Conservation (phyloP, 2,329 filamentous ascomycete species). For the Geosmithia flava region DNA sequence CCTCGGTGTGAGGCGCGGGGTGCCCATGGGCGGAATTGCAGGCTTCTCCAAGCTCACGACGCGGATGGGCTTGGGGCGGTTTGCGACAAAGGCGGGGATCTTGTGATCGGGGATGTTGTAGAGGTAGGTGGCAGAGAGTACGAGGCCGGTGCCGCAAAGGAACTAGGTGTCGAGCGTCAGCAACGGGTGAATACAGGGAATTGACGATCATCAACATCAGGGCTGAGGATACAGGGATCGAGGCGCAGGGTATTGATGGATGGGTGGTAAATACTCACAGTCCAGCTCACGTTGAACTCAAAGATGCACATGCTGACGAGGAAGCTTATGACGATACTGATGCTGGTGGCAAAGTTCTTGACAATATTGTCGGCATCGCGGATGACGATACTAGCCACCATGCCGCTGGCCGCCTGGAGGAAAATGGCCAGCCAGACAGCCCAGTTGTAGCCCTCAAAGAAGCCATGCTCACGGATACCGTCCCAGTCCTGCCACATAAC, state of each 20-base stretch:
- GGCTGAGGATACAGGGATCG: no score
- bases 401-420: constrained; percentile 72
- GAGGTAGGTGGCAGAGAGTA: constrained; percentile 72
- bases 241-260: background rate
- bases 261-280: constrained; percentile 41
- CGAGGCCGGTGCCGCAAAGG: constrained; percentile 63
- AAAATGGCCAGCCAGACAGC: constrained; percentile 78
- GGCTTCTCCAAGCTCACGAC: constrained; percentile 71
- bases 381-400: constrained; percentile 46
- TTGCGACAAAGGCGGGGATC: constrained; percentile 14
- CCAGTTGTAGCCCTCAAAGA: constrained; percentile 91
- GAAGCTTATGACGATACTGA: constrained; percentile 82
- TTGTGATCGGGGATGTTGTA: constrained; percentile 58
- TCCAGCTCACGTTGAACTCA: constrained; percentile 58
- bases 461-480: constrained; percentile 71
- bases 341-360: constrained; percentile 87
- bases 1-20: constrained; percentile 11
- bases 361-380: constrained; percentile 55
- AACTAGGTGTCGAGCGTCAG: constrained; percentile 42
- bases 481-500: constrained; percentile 79
- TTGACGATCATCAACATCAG: no score
- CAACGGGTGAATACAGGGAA: background rate
- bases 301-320: constrained; percentile 80
- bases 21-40: constrained; percentile 36
- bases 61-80: constrained; percentile 50